Base-by-base conservation (phyloP, 1,284 basidiomycete genomes). In the Irpex sp. region DNA sequence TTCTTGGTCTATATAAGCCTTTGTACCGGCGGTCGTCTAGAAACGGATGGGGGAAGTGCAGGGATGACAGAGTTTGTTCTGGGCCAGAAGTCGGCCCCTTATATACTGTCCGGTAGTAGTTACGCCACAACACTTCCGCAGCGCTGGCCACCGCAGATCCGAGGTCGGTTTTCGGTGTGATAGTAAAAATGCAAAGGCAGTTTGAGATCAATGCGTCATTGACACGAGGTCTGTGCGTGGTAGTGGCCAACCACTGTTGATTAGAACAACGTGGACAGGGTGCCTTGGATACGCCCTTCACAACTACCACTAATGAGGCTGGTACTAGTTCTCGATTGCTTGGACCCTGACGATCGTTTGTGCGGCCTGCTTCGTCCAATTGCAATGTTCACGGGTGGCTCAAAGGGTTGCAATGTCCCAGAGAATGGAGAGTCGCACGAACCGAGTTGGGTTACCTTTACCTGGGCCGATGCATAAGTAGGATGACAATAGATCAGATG, bases 191-290 rank as follows among this genome's bases (percentile, higher is more conserved):
- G 27, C 13, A 22, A 62, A 22, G 18, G 13, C 27, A 22, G 59
- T 54, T 54, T 54, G 49, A 54, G n/a, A 24, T 62, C 59, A 32
- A 62, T 32, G 59, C 59, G 59, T 62, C 59, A 62, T 24, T 11
- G 59, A 13, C 59, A 62, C 59, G 59, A 22, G 20, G 59, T 22
- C 22, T 24, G 18, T 32, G 59, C 59, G 27, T 62, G 59, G 59
- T 15, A 54, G 49, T 54, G n/a, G n/a, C 13, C 49, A 54, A n/a
- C 15, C 49, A 15, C 49, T 54, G 4, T 54, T 54, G 49, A n/a
- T 54, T 15, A 13, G n/a, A 54, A n/a, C n/a, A 54, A 54, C 49
- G n/a, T 54, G 49, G 15, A 1, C 3, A n/a, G n/a, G 49, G 49
- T n/a, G 32, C 32, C 32, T 38, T 38, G 32, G 32, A 38, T 38